These are phyloP conservation scores for Lodderomyces orthopsilosis DNA, from an alignment of 1,139 yeast genomes.

Conservation along the genomic window DNA sequence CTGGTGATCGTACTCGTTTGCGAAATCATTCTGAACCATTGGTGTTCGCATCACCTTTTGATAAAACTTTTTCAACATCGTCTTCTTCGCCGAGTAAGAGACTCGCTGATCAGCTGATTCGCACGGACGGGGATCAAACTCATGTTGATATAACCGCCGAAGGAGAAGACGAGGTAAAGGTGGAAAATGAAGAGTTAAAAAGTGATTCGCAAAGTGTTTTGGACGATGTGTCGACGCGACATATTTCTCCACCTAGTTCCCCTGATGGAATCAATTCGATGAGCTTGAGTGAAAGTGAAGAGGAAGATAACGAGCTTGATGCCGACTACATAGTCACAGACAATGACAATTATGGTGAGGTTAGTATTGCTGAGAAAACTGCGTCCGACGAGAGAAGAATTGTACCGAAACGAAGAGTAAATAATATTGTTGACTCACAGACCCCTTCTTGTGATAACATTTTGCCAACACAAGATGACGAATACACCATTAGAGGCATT, in stretches of 20 bases:
- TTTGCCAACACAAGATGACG: neutral
- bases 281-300: slow-evolving; percentile 5
- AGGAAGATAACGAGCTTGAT: slow-evolving; percentile 3
- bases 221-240: neutral
- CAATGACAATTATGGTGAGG: neutral
- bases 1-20: slow-evolving; percentile 6
- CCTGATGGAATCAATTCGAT: neutral
- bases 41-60: slow-evolving; percentile 15
- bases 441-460: slow-evolving; percentile 4
- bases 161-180: neutral
- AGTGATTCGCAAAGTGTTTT: neutral
- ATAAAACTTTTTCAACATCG: slow-evolving; percentile 6
- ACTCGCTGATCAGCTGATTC: slow-evolving; percentile 8
- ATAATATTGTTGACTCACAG: slow-evolving; percentile 13
- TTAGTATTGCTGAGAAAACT: slow-evolving; percentile 1
- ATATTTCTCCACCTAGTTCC: slow-evolving; percentile 4
- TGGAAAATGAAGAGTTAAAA: slow-evolving; percentile 2
- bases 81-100: slow-evolving; percentile 11
- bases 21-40: slow-evolving; percentile 13
- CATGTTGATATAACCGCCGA: slow-evolving; percentile 2
- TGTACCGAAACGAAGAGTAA: slow-evolving; percentile 9
- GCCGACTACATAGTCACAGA: slow-evolving; percentile 3
- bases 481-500: slow-evolving; percentile 5
- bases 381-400: slow-evolving; percentile 1
- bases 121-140: slow-evolving; percentile 11